phyloP scores from a whole-genome alignment of 306 rosid species.

The Herpetospermum pedunculosum region DNA sequence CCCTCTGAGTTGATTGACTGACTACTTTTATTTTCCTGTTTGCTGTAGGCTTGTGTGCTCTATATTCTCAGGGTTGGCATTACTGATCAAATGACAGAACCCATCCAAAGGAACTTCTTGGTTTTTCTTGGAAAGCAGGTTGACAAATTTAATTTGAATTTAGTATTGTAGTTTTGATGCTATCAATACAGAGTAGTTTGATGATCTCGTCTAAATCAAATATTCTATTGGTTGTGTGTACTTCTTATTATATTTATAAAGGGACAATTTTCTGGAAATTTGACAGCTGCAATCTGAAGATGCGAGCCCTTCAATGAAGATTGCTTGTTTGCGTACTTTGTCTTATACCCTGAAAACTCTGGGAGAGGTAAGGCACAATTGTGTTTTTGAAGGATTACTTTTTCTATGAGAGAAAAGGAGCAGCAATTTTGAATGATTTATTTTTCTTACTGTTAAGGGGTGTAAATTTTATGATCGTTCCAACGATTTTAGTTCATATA shows the following conservation, averaged over 20 bases:
- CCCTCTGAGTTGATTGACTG: neutral
- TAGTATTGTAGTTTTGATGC: constrained; percentile 7
- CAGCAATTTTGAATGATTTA: neutral
- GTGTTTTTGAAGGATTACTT: neutral
- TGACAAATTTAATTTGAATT: constrained; percentile 9
- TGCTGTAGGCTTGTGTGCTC: constrained; percentile 86
- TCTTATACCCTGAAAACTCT: constrained; percentile 72
- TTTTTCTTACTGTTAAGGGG: neutral
- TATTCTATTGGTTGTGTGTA: neutral
- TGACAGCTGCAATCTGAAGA: constrained; percentile 67
- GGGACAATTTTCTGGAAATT: constrained; percentile 8
- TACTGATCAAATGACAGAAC: constrained; percentile 94
- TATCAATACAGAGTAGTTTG: neutral
- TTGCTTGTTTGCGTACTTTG: constrained; percentile 70
- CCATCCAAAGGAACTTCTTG: constrained; percentile 76
- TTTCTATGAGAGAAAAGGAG: neutral
- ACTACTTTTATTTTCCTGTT: constrained; percentile 15
- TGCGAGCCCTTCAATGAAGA: constrained; percentile 71
- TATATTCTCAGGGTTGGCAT: constrained; percentile 82
- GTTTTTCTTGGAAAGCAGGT: constrained; percentile 81
- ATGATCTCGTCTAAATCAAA: neutral
- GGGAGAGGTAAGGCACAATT: constrained; percentile 60
- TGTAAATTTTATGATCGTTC: neutral
- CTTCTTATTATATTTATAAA: neutral
- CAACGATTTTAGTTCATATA: neutral